Evolutionary conservation across 176 grass and related monocot species (phyloP).

Genomic region (barley (Hordeum vulgare)): MorexV3_pseudomolecules_assembly NC_058522.1:568258245-568258744

Average conservation of each 20-base stretch:
- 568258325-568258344: neutral
- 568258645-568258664: neutral
- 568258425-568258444: neutral
- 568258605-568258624: neutral
- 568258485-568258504: neutral
- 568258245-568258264: no score
- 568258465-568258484: neutral
- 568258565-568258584: neutral
- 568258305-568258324: neutral
- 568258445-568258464: neutral
- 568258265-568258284: no score
- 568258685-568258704: no score
- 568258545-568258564: neutral
- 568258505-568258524: neutral
- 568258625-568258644: neutral
- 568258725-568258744: no score
- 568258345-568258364: neutral
- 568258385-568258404: constrained; percentile 19
- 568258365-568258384: constrained; percentile 1
- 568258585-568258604: neutral
- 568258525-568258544: neutral
- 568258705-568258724: no score
- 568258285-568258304: neutral
- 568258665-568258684: neutral
- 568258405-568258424: constrained; percentile 23